Evolutionary conservation across 2,329 filamentous ascomycete species (phyloP).

Genomic region (Rutstroemia sydowiana): DNA sequence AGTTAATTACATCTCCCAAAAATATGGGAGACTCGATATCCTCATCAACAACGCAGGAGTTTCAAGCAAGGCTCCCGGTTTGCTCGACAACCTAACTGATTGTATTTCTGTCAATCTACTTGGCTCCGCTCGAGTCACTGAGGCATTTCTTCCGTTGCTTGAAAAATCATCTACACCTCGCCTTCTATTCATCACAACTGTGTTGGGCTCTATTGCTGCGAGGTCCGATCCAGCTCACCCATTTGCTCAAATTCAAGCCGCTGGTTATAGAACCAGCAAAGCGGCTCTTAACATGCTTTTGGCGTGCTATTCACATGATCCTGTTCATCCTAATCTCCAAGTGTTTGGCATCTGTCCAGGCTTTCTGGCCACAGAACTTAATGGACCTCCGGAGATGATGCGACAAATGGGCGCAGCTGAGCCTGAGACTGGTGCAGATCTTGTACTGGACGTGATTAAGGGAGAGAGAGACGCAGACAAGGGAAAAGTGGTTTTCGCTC

Average conservation of each 20-base stretch:
- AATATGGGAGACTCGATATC: slow-evolving; percentile 14
- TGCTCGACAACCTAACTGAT: slow-evolving; percentile 15
- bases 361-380: slow-evolving; percentile 24
- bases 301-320: slow-evolving; percentile 24
- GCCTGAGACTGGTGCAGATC: slow-evolving; percentile 20
- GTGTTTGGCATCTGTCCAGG: slow-evolving; percentile 26
- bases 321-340: slow-evolving; percentile 21
- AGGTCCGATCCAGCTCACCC: slow-evolving; percentile 10
- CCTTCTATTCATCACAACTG: slow-evolving; percentile 25
- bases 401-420: slow-evolving; percentile 3
- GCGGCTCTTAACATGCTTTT: slow-evolving; percentile 26
- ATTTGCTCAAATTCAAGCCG: slow-evolving; percentile 13
- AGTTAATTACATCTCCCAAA: background rate
- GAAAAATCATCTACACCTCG: slow-evolving; percentile 24
- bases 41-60: slow-evolving; percentile 20
- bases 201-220: slow-evolving; percentile 15
- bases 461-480: slow-evolving; percentile 16
- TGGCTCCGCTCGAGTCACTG: slow-evolving; percentile 27
- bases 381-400: slow-evolving; percentile 6
- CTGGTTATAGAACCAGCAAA: slow-evolving; percentile 24
- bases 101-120: slow-evolving; percentile 27
- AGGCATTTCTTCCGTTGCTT: slow-evolving; percentile 30
- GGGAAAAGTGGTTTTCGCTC: background rate
- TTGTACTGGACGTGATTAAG: slow-evolving; percentile 23
- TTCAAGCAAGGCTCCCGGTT: background rate